Percentiles rank a stretch among this genome's conserved stretches.
Evolutionary conservation across 1,139 yeast genomes (phyloP).

Genomic region (Geotrichum australiense): DNA sequence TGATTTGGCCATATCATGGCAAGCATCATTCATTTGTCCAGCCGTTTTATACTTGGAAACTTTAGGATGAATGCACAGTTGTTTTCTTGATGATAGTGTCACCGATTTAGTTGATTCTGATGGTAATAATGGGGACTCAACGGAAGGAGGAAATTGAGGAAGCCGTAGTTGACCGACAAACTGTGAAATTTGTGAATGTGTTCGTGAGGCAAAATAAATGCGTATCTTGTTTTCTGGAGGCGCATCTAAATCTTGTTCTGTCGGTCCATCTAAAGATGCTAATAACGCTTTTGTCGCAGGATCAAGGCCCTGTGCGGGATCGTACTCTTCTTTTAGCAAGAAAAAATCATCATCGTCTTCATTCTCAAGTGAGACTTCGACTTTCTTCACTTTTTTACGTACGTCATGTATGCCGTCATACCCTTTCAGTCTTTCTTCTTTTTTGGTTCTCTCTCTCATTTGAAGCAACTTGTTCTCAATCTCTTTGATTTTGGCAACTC

Average conservation of each 20-base stretch:
- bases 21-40: conserved; percentile 71
- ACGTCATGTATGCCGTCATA: conserved; percentile 1
- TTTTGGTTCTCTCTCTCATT: conserved; percentile 22
- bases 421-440: conserved; percentile 17
- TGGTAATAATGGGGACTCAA: conserved; percentile 25
- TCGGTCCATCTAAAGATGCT: conserved; percentile 13
- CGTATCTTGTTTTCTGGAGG: conserved; percentile 28
- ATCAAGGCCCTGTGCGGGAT: conserved; percentile 13
- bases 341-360: conserved; percentile 12
- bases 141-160: conserved; percentile 59
- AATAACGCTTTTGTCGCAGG: conserved; percentile 10
- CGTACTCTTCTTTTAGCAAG: conserved; percentile 12
- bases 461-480: conserved; percentile 38
- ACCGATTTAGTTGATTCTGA: conserved; percentile 25
- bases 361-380: conserved; percentile 6
- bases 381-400: conserved; percentile 3
- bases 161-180: conserved; percentile 66
- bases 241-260: neutral
- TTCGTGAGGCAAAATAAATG: conserved; percentile 70
- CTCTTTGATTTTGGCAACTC: conserved; percentile 33
- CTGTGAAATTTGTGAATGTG: conserved; percentile 85
- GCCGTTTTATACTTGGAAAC: conserved; percentile 46
- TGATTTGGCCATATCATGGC: conserved; percentile 60
- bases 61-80: conserved; percentile 66
- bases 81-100: conserved; percentile 66